phyloP scores from a whole-genome alignment of 2,329 filamentous ascomycete genomes.

The Scedosporium dehoogii region DNA sequence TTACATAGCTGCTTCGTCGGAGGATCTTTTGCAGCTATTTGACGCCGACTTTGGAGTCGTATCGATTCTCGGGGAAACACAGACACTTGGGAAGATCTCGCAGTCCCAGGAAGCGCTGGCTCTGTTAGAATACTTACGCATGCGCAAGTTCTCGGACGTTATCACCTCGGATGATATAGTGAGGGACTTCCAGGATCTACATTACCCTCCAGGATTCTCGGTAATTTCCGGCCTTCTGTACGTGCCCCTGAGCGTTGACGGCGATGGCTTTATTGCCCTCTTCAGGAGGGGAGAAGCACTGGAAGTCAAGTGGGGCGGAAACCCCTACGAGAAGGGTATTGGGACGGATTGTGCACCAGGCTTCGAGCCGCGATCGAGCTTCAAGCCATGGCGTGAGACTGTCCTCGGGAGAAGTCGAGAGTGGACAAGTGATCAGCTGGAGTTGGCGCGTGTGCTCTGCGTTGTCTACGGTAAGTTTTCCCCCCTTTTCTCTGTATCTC shows the following conservation, averaged over 20 bases:
- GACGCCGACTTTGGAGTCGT: constrained; percentile 79
- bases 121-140: constrained; percentile 73
- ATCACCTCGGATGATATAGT: constrained; percentile 67
- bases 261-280: constrained; percentile 81
- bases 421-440: constrained; percentile 82
- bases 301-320: constrained; percentile 79
- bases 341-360: constrained; percentile 63
- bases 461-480: constrained; percentile 63
- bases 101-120: constrained; percentile 76
- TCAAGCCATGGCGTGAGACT: constrained; percentile 72
- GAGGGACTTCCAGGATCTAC: constrained; percentile 70
- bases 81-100: constrained; percentile 65
- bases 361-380: constrained; percentile 69
- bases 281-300: constrained; percentile 69
- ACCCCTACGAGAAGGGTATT: constrained; percentile 71
- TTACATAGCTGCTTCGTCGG: constrained; percentile 83
- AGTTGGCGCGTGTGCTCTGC: constrained; percentile 80
- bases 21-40: constrained; percentile 74
- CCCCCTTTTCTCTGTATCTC: neutral
- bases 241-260: constrained; percentile 67
- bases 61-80: constrained; percentile 81
- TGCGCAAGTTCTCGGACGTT: constrained; percentile 66
- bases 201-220: constrained; percentile 70
- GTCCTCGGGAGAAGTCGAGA: constrained; percentile 75
- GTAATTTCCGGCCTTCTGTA: constrained; percentile 70